A percentile compares a stretch with the other conserved stretches of the same genome.
Evolutionary conservation across 2,329 filamentous ascomycete genomes (phyloP).

Genomic region (Claviceps pazoutovae): DNA sequence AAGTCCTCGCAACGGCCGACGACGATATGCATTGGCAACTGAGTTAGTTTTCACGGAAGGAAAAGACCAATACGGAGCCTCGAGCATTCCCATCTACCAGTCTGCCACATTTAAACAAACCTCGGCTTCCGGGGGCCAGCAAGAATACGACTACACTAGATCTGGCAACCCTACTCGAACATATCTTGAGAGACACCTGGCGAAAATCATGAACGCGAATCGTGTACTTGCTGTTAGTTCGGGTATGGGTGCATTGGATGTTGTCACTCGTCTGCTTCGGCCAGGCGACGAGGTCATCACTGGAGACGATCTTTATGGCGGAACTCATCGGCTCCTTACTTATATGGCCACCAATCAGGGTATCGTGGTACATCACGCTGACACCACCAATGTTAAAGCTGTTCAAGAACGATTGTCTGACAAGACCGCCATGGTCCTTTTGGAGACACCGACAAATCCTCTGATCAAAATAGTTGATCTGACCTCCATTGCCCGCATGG

Average conservation of each 20-base stretch:
- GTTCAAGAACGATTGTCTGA: conserved; percentile 55
- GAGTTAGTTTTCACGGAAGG: conserved; percentile 94
- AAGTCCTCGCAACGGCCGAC: conserved; percentile 67
- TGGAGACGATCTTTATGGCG: conserved; percentile 92
- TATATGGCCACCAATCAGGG: conserved; percentile 81
- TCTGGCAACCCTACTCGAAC: conserved; percentile 94
- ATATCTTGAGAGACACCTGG: conserved; percentile 88
- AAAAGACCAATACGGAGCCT: conserved; percentile 93
- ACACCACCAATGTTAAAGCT: conserved; percentile 67
- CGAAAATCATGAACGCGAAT: conserved; percentile 96
- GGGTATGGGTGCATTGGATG: conserved; percentile 93
- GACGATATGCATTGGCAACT: conserved; percentile 83
- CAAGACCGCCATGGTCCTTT: conserved; percentile 88
- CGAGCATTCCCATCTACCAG: conserved; percentile 95
- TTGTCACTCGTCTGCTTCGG: conserved; percentile 79
- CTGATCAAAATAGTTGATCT: conserved; percentile 97
- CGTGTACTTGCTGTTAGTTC: conserved; percentile 88
- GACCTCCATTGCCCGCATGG: conserved; percentile 57
- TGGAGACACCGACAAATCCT: conserved; percentile 95
- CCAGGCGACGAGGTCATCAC: conserved; percentile 96
- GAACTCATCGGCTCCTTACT: conserved; percentile 84
- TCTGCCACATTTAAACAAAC: conserved; percentile 96
- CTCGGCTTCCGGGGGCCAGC: conserved; percentile 60
- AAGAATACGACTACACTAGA: conserved; percentile 95
- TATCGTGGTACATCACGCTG: conserved; percentile 90